A percentile compares a stretch with the other conserved stretches of the same genome.
Evolutionary conservation across 139 green algal genomes (phyloP).

Genomic region (Haematococcus lacustris): DNA sequence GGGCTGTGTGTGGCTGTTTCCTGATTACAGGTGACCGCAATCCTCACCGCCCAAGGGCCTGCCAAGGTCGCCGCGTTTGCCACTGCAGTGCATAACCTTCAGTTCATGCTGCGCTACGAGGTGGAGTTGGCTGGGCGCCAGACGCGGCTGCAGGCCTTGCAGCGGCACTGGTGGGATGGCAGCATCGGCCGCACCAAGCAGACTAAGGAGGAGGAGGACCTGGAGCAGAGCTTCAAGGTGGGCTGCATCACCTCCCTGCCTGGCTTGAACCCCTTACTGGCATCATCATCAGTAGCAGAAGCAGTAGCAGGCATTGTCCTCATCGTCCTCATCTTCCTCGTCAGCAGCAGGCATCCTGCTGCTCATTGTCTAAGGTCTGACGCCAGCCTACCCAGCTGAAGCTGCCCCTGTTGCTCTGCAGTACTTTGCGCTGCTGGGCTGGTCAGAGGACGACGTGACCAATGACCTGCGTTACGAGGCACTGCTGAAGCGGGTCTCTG

Average conservation of each 20-base stretch:
- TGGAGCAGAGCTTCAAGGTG: constrained; percentile 15
- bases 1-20: too few species aligned
- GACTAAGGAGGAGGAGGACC: constrained; percentile 18
- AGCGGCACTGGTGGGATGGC: constrained; percentile 32
- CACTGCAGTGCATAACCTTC: constrained; percentile 24
- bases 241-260: too few species aligned
- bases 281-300: too few species aligned
- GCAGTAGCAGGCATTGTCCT: too few species aligned
- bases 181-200: constrained; percentile 10
- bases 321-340: too few species aligned
- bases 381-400: too few species aligned
- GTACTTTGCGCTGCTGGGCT: constrained; percentile 26
- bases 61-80: constrained; percentile 30
- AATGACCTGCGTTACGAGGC: constrained; percentile 20
- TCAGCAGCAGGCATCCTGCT: too few species aligned
- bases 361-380: too few species aligned
- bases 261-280: too few species aligned
- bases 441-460: constrained; percentile 8
- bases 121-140: constrained; percentile 13
- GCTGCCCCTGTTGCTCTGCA: neutral
- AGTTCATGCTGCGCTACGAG: constrained; percentile 55
- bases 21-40: constrained; percentile 12
- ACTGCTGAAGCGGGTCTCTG: constrained; percentile 20
- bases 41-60: constrained; percentile 9
- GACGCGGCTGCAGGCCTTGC: constrained; percentile 27